Evolutionary conservation across 129 eudicot genomes (phyloP), one percentile per base, ranked within the genome.

Genomic region (Flaveria sonorensis): DNA sequence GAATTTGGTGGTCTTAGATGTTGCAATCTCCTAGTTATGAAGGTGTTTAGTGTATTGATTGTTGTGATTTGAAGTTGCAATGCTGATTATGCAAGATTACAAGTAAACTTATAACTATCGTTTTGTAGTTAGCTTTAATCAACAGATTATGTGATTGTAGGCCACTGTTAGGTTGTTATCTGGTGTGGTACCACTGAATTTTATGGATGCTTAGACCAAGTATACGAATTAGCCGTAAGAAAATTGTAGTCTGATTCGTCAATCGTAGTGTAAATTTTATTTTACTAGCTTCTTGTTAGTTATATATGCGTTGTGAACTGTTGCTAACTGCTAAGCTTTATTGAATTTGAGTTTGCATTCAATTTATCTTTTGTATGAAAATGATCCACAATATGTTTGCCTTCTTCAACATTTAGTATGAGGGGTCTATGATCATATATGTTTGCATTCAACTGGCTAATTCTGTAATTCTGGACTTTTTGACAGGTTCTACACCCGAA

Each of bases 401-500:
- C 57, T n/a, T 39, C 9, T 39, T 8, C 1, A 51, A 15, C 32
- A 39, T 39, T 23, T 12, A 8, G 18, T 26, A 26, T 53, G 28
- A 21, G 64, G 36, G 48, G 60, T 28, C 26, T 72, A 10, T 52
- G 1, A 52, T 16, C 48, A 30, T 52, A 71, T 71, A 32, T 18
- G 18, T 16, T 57, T 61, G n/a, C n/a, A n/a, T n/a, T n/a, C 50
- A 64, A 52, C 36, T 30, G 18, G 24, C 26, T 28, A 30, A 20
- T 51, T 55, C 6, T 71, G 55, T 18, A 32, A 12, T 52, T 36
- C 20, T 30, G 13, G 32, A 66, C 62, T 72, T 65, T 77, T 78
- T 75, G 68, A 15, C 89, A 94, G 99, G 99, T 95, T 82, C 85
- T 95, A 86, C 99, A 95, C 75, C 99, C 99, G 16, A 88, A 91